phyloP scores from a whole-genome alignment of 176 grass and related monocot genomes.

The bread wheat (Triticum aestivum) region DNA sequence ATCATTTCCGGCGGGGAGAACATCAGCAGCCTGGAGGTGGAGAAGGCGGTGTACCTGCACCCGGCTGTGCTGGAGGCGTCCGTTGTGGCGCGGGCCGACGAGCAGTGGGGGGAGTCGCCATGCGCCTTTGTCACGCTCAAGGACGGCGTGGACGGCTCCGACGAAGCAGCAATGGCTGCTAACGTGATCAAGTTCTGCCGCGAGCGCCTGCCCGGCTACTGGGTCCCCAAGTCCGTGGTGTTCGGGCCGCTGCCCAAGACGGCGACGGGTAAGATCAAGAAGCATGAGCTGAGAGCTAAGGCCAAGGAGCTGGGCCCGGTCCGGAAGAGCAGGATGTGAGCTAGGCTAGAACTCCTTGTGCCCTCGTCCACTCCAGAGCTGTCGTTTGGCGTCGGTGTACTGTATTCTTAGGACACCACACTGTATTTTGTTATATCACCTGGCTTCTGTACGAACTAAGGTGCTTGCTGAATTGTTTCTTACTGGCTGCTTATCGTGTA shows the following conservation, averaged over 20 bases:
- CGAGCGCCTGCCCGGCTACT: constrained; percentile 74
- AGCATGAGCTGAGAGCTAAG: constrained; percentile 77
- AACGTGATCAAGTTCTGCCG: constrained; percentile 79
- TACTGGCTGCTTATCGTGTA: neutral
- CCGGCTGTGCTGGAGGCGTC: constrained; percentile 81
- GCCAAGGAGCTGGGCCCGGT: constrained; percentile 83
- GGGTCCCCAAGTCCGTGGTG: constrained; percentile 93
- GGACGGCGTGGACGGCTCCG: constrained; percentile 41
- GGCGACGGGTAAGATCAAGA: constrained; percentile 95
- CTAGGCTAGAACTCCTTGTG: neutral
- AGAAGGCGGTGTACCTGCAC: constrained; percentile 79
- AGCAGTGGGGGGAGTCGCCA: constrained; percentile 93
- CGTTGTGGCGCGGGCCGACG: constrained; percentile 79
- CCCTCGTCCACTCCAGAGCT: neutral
- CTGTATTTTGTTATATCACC: neutral
- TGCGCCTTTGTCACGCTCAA: constrained; percentile 85
- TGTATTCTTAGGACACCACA: neutral
- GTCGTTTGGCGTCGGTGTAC: neutral
- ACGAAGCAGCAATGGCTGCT: constrained; percentile 48
- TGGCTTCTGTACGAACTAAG: neutral
- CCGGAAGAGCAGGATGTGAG: constrained; percentile 74
- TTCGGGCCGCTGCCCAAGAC: constrained; percentile 95
- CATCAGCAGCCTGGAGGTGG: constrained; percentile 95
- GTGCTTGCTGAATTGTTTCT: neutral
- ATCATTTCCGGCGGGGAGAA: constrained; percentile 99